A percentile compares a stretch with the other conserved stretches of the same genome.
Conservation (phyloP, 75 land plant species). For the Pinus tabuliformis region DNA sequence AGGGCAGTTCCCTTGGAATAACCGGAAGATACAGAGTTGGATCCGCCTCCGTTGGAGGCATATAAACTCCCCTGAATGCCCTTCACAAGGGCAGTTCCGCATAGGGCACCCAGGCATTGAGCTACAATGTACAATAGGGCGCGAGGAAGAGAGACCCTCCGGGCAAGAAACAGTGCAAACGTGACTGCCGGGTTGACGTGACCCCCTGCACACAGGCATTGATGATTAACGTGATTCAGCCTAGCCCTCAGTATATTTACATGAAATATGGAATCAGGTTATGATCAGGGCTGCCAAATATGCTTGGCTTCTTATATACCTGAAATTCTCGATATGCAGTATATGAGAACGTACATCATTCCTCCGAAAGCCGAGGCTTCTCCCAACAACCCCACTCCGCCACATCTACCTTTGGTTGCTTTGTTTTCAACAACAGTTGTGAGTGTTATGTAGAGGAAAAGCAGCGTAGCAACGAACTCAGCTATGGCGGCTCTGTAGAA, state of each 20-base stretch:
- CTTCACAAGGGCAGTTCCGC: conserved; percentile 59
- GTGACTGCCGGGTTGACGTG: conserved; percentile 53
- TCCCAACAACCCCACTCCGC: conserved; percentile 49
- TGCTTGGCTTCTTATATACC: conserved; percentile 5
- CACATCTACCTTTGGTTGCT: conserved; percentile 14
- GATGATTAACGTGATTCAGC: neutral
- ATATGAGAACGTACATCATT: conserved; percentile 56
- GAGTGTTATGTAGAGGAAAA: conserved; percentile 54
- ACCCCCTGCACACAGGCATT: conserved; percentile 25
- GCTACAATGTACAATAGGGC: conserved; percentile 50
- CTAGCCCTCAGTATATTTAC: too few species aligned
- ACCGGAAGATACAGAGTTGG: conserved; percentile 40
- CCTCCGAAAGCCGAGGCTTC: conserved; percentile 64
- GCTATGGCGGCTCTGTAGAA: conserved; percentile 61
- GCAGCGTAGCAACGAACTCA: conserved; percentile 58
- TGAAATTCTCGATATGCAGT: conserved; percentile 62
- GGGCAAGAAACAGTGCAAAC: conserved; percentile 51
- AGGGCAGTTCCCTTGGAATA: conserved; percentile 39
- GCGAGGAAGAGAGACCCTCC: conserved; percentile 54
- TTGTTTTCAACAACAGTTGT: conserved; percentile 45
- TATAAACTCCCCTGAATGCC: conserved; percentile 30
- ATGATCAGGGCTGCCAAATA: too few species aligned
- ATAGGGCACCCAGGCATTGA: conserved; percentile 55
- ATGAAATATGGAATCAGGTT: too few species aligned
- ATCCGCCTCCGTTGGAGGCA: conserved; percentile 47